Conservation (phyloP, 2,329 filamentous ascomycete genomes). For the Didymella glomerata region DNA sequence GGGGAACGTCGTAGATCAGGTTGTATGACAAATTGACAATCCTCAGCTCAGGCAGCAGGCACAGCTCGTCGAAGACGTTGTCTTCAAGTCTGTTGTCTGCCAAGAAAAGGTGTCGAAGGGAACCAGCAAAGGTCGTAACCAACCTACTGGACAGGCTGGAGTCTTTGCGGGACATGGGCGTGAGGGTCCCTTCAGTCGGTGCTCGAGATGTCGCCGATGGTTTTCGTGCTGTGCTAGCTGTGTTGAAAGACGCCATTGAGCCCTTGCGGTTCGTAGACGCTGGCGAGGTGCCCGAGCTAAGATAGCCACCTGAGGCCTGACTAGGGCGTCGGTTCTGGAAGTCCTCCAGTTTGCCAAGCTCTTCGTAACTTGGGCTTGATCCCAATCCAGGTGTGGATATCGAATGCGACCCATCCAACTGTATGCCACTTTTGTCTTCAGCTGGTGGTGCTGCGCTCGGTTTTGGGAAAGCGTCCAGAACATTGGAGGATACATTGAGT, state of each 20-base stretch:
- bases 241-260: conserved; percentile 82
- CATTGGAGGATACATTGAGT: conserved; percentile 93
- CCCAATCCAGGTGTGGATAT: conserved; percentile 54
- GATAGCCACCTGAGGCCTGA: conserved; percentile 78
- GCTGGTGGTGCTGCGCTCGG: conserved; percentile 74
- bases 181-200: conserved; percentile 65
- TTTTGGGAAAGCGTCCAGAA: conserved; percentile 89
- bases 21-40: conserved; percentile 96
- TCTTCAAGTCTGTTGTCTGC: conserved; percentile 95
- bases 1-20: conserved; percentile 88
- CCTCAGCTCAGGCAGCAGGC: conserved; percentile 80
- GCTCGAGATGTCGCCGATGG: conserved; percentile 80
- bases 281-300: conserved; percentile 80
- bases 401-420: conserved; percentile 55
- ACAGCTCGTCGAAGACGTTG: conserved; percentile 92
- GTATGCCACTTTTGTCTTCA: conserved; percentile 41
- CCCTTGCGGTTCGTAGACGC: conserved; percentile 73
- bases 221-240: conserved; percentile 65
- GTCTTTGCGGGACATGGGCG: conserved; percentile 78
- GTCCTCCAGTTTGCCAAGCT: conserved; percentile 72
- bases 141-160: conserved; percentile 83
- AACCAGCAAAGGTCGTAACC: conserved; percentile 86
- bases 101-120: conserved; percentile 82
- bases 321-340: conserved; percentile 77
- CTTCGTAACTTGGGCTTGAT: conserved; percentile 76